Conservation (phyloP, 805 yeast genomes). For the Ogataea neopini region DNA sequence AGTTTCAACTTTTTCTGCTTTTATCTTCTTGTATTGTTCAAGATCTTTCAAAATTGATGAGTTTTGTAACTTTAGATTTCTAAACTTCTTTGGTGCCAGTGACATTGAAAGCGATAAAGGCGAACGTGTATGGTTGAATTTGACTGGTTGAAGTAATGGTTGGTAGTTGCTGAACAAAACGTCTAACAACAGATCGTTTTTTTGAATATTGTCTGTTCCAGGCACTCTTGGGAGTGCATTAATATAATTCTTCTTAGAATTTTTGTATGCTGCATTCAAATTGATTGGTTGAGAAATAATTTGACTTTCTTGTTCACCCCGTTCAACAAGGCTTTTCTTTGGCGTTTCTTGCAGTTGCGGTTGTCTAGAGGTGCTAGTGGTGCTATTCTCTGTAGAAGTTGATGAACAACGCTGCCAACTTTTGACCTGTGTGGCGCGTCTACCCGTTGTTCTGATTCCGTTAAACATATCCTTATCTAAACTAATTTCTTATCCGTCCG, state of each 20-base stretch:
- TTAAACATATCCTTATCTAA: background rate
- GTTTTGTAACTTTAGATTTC: constrained; percentile 20
- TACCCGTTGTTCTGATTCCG: background rate
- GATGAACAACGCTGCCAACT: constrained; percentile 3
- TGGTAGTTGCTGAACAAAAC: constrained; percentile 32
- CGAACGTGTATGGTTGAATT: constrained; percentile 30
- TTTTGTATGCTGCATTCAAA: constrained; percentile 6
- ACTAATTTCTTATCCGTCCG: background rate
- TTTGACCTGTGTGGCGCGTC: background rate
- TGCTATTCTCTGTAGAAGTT: constrained; percentile 7
- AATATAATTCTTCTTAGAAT: constrained; percentile 27
- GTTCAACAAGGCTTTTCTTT: background rate
- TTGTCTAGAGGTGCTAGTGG: constrained; percentile 1
- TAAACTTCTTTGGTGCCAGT: constrained; percentile 23
- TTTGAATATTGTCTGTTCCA: constrained; percentile 32
- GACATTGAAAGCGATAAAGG: constrained; percentile 20
- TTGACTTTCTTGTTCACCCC: background rate
- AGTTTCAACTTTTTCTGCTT: constrained; percentile 15
- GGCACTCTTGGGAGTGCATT: constrained; percentile 37
- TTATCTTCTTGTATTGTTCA: constrained; percentile 27
- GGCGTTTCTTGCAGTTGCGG: constrained; percentile 1
- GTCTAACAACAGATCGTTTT: constrained; percentile 31
- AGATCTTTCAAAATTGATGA: constrained; percentile 32
- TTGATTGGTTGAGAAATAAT: background rate
- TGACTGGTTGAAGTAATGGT: constrained; percentile 34